phyloP scores from a whole-genome alignment of 2,329 filamentous ascomycete species.

The Cryphonectria japonica region DNA sequence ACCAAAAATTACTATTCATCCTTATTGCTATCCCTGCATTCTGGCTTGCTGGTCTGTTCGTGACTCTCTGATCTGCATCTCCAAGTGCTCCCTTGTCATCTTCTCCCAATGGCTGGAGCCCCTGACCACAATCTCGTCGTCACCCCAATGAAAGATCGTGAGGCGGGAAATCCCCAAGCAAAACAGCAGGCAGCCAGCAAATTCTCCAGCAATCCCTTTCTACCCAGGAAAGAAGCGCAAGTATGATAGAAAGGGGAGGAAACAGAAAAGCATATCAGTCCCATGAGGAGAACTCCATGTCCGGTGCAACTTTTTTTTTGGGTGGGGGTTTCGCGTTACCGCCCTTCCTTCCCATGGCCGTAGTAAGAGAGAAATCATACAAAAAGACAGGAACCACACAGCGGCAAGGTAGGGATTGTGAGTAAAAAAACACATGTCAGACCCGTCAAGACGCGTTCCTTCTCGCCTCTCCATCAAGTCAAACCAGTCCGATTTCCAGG shows the following conservation, averaged over 20 bases:
- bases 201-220: conserved; percentile 1
- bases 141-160: conserved; percentile 7
- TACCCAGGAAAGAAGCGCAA: conserved; percentile 15
- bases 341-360: conserved; percentile 21
- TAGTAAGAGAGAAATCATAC: conserved; percentile 19
- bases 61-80: not conserved
- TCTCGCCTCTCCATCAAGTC: conserved; percentile 14
- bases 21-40: conserved; percentile 7
- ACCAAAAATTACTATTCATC: conserved; percentile 11
- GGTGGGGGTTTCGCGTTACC: conserved; percentile 9
- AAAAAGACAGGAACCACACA: conserved; percentile 22
- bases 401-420: conserved; percentile 14
- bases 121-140: not conserved
- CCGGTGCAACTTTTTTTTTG: conserved; percentile 13
- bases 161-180: not conserved
- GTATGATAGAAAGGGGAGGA: not conserved
- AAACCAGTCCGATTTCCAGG: conserved; percentile 1
- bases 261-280: conserved; percentile 2
- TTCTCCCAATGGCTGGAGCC: not conserved
- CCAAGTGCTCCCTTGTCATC: not conserved
- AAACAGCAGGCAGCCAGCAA: not conserved
- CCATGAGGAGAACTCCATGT: conserved; percentile 7
- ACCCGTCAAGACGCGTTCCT: not conserved
- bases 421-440: conserved; percentile 20
- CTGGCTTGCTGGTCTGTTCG: not conserved